phyloP scores from a whole-genome alignment of 2,329 filamentous ascomycete species.

The Arthroderma sp. region DNA sequence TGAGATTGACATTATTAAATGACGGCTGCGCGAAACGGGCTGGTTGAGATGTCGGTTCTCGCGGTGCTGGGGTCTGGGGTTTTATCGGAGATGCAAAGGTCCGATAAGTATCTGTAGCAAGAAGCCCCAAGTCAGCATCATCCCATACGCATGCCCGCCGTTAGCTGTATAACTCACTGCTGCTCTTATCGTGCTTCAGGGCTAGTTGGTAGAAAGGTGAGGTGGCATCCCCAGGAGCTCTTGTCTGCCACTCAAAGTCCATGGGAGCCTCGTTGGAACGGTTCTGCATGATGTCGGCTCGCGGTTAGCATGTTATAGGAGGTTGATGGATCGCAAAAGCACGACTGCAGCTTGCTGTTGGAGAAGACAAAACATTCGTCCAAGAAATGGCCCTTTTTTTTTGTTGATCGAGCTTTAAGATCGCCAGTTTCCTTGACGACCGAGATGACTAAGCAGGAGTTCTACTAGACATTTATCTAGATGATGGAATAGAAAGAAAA shows the following conservation, averaged over 20 bases:
- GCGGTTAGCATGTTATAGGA: background rate
- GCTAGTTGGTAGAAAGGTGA: constrained; percentile 40
- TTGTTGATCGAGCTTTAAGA: background rate
- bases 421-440: constrained; percentile 10
- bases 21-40: constrained; percentile 37
- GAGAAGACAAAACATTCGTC: background rate
- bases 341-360: background rate
- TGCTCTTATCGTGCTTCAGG: constrained; percentile 28
- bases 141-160: background rate
- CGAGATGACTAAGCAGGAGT: too few species aligned
- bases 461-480: too few species aligned
- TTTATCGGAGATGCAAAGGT: constrained; percentile 40
- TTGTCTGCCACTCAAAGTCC: constrained; percentile 41
- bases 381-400: background rate
- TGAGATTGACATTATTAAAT: constrained; percentile 21
- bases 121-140: constrained; percentile 5
- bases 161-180: constrained; percentile 7
- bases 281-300: constrained; percentile 22
- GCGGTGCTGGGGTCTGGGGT: constrained; percentile 34
- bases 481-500: too few species aligned
- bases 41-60: constrained; percentile 39
- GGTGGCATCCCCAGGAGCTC: constrained; percentile 33
- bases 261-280: constrained; percentile 37
- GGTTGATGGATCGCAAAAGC: background rate
- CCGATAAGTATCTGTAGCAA: constrained; percentile 29